Evolutionary conservation across 139 green algal species (phyloP).

Genomic region (Pedinophyceae sp.): DNA sequence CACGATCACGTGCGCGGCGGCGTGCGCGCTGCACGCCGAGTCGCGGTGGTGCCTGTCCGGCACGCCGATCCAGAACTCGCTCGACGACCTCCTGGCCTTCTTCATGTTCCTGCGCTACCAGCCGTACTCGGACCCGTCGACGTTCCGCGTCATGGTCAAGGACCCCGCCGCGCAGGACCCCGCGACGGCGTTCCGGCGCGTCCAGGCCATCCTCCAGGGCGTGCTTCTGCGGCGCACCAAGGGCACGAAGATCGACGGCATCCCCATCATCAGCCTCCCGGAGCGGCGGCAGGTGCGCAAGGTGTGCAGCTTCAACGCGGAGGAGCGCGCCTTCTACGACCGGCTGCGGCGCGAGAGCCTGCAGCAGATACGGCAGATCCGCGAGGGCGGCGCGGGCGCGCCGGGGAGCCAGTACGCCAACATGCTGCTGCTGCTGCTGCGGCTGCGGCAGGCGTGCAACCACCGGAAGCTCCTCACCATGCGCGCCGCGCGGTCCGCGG

Average conservation of each 20-base stretch:
- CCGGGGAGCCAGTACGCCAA: conserved; percentile 50
- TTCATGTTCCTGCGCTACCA: conserved; percentile 35
- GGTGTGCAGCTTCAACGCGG: conserved; percentile 24
- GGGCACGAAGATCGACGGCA: conserved; percentile 36
- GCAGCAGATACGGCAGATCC: conserved; percentile 8
- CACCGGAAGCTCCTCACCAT: conserved; percentile 57
- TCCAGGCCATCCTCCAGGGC: conserved; percentile 35
- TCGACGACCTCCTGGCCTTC: conserved; percentile 56
- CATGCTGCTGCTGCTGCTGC: conserved; percentile 67
- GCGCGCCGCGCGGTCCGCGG: too few relatives aligned
- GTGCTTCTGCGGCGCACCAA: conserved; percentile 72
- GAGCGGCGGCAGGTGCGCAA: conserved; percentile 18
- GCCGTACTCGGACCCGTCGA: conserved; percentile 27
- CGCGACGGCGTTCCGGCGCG: conserved; percentile 22
- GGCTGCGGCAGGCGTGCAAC: conserved; percentile 79
- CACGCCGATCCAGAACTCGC: conserved; percentile 84
- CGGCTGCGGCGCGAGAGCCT: conserved; percentile 20
- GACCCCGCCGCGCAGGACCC: conserved; percentile 18
- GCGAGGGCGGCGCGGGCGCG: not conserved
- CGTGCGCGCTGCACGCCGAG: conserved; percentile 34
- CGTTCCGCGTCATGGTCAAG: conserved; percentile 49
- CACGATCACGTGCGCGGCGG: conserved; percentile 48
- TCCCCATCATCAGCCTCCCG: conserved; percentile 57
- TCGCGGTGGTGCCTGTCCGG: conserved; percentile 71
- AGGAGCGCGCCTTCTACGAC: conserved; percentile 40